A percentile compares a stretch with the other conserved stretches of the same genome.
These are phyloP conservation scores for Suhomyces sp. DNA, from an alignment of 805 yeast genomes.

Conservation along the genomic window DNA sequence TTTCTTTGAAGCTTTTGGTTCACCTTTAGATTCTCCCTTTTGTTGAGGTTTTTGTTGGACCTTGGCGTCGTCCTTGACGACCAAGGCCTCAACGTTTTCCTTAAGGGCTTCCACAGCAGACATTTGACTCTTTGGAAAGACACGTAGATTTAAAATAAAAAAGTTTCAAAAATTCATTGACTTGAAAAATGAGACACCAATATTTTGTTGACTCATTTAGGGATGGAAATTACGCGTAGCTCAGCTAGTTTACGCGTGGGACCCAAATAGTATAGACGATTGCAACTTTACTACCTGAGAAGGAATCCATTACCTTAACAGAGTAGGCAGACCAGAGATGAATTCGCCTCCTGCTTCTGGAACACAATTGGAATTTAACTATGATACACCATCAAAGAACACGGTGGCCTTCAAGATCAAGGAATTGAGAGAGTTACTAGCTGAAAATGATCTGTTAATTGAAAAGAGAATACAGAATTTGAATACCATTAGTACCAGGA, in stretches of 20 bases:
- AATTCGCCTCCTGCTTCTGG: background rate
- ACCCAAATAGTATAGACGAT: too few relatives aligned
- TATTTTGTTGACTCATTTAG: background rate
- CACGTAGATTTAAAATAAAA: too few relatives aligned
- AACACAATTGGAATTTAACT: too few relatives aligned
- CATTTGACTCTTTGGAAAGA: too few relatives aligned
- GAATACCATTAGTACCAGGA: conserved; percentile 3
- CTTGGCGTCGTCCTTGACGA: conserved; percentile 27
- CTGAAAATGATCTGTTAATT: conserved; percentile 10
- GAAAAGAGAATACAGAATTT: conserved; percentile 10
- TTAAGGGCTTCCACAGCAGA: conserved; percentile 30
- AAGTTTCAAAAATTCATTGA: too few relatives aligned
- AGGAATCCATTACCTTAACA: too few relatives aligned
- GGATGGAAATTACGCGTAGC: too few relatives aligned
- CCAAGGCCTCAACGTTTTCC: conserved; percentile 47
- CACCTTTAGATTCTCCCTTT: conserved; percentile 19
- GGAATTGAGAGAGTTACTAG: conserved; percentile 12
- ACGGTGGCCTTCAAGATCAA: conserved; percentile 9
- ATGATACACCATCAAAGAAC: too few relatives aligned
- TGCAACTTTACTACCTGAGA: too few relatives aligned
- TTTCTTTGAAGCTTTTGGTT: conserved; percentile 18
- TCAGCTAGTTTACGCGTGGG: too few relatives aligned
- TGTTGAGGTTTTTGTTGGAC: conserved; percentile 12
- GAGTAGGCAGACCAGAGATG: too few relatives aligned
- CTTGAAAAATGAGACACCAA: too few relatives aligned